A percentile compares a stretch with the other conserved stretches of the same genome.
Conservation (phyloP, 768 basidiomycete genomes). For the Mycena olivaceomarginata region DNA sequence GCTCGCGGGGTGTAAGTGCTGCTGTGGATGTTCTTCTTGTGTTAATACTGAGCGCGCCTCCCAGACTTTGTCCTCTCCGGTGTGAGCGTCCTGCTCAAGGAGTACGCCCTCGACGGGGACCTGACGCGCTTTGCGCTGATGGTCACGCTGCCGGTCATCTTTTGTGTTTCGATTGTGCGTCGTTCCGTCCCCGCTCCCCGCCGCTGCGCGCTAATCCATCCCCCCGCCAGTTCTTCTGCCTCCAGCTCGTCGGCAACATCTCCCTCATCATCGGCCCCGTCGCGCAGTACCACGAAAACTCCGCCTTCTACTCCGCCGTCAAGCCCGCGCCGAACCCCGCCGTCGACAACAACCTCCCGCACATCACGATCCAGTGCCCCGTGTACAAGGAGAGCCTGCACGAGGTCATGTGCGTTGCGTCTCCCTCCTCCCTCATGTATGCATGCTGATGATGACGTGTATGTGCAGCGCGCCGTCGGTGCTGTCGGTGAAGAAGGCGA, state of each 20-base stretch:
- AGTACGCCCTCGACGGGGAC: conserved; percentile 80
- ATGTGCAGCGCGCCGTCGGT: conserved; percentile 78
- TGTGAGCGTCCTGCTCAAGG: conserved; percentile 75
- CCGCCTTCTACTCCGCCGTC: conserved; percentile 86
- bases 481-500: conserved; percentile 87
- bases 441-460: neutral
- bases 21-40: neutral
- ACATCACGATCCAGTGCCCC: conserved; percentile 89
- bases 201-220: neutral
- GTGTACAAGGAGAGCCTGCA: conserved; percentile 91
- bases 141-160: conserved; percentile 80
- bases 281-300: conserved; percentile 90
- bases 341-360: conserved; percentile 82
- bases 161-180: conserved; percentile 85
- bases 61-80: conserved; percentile 80
- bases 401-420: conserved; percentile 77
- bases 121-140: conserved; percentile 80
- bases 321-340: conserved; percentile 80
- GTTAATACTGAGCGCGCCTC: too few relatives aligned
- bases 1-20: conserved; percentile 73
- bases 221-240: conserved; percentile 79
- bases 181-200: neutral
- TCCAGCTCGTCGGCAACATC: conserved; percentile 82
- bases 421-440: neutral
- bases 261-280: conserved; percentile 87